Conservation (phyloP, 2,329 filamentous ascomycete species). For the Didymellaceae sp. region DNA sequence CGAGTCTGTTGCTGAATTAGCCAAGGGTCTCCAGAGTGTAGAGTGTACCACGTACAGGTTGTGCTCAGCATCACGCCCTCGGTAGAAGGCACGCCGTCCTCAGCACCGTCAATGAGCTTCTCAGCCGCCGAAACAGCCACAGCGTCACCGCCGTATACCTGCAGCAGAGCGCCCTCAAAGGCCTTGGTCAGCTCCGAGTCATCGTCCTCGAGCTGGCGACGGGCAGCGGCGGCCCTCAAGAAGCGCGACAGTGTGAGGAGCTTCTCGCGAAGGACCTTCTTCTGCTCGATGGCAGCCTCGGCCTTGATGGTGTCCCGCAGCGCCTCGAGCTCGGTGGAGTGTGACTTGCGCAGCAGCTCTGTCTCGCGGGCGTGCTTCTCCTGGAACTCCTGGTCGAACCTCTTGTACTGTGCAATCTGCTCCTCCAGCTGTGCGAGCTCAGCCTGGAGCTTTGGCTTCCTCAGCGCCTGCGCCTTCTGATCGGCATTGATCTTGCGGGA, state of each 20-base stretch:
- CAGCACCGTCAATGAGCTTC: conserved; percentile 75
- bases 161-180: conserved; percentile 78
- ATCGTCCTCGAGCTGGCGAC: conserved; percentile 73
- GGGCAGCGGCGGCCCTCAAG: conserved; percentile 76
- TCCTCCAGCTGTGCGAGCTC: conserved; percentile 75
- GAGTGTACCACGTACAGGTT: conserved; percentile 66
- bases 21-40: neutral
- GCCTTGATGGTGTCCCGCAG: conserved; percentile 61
- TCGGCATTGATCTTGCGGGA: conserved; percentile 79
- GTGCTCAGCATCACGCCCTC: conserved; percentile 69
- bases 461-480: conserved; percentile 77
- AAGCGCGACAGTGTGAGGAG: conserved; percentile 79
- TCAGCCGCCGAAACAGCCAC: conserved; percentile 75
- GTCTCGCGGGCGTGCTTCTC: conserved; percentile 65
- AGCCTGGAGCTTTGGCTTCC: conserved; percentile 74
- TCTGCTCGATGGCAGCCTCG: conserved; percentile 57
- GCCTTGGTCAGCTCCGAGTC: conserved; percentile 79
- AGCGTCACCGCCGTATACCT: conserved; percentile 80
- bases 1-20: conserved; percentile 54
- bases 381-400: conserved; percentile 76
- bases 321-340: conserved; percentile 64
- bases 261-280: conserved; percentile 63
- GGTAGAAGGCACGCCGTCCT: conserved; percentile 71
- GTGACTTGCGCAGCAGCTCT: conserved; percentile 59
- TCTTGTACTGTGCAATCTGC: conserved; percentile 75